phyloP scores from a whole-genome alignment of 257 asterid genomes.

The Petunia secreta region DNA sequence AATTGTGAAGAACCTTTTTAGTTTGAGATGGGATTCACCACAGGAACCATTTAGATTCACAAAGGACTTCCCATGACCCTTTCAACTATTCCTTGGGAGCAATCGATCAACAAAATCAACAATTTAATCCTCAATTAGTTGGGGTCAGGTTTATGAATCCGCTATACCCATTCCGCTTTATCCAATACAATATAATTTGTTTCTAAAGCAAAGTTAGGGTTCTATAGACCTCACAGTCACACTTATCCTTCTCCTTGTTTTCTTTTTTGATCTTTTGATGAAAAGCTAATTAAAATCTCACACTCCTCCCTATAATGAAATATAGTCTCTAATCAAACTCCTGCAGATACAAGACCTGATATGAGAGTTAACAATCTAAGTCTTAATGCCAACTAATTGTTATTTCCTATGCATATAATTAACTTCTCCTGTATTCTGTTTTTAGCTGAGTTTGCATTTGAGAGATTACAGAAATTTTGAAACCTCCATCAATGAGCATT shows the following conservation, averaged over 20 bases:
- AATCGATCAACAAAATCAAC: background rate
- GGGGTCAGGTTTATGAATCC: constrained; percentile 1
- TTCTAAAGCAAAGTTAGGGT: background rate
- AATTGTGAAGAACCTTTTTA: constrained; percentile 12
- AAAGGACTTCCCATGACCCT: background rate
- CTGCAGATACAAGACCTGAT: background rate
- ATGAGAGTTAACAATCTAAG: background rate
- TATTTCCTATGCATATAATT: background rate
- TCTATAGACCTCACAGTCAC: background rate
- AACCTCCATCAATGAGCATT: background rate
- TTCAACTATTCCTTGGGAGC: background rate
- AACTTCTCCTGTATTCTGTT: background rate
- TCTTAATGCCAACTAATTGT: background rate
- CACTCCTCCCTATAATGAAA: background rate
- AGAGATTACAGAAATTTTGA: background rate
- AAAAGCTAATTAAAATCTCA: background rate
- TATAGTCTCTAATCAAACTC: background rate
- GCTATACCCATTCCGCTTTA: background rate
- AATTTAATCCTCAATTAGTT: constrained; percentile 2
- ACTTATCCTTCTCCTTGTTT: too few species aligned
- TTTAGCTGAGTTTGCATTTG: background rate
- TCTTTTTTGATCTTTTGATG: too few species aligned
- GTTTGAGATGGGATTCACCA: constrained; percentile 6
- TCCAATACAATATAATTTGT: background rate
- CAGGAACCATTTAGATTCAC: background rate